phyloP scores from a whole-genome alignment of 345 rosid species.

The Schrenkiella parvula region DNA sequence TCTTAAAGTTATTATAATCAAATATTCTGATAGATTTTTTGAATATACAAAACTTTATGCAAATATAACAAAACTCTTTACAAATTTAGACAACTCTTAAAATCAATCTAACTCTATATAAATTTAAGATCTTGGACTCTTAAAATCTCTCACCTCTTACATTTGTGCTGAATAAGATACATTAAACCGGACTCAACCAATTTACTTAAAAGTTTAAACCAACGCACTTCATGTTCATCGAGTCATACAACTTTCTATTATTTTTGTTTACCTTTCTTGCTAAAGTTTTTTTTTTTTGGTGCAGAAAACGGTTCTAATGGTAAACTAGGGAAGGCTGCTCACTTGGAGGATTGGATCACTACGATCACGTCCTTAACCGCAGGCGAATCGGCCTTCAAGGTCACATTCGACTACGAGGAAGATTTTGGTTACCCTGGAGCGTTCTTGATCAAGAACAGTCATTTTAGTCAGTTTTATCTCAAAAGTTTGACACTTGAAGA shows the following conservation, averaged over 20 bases:
- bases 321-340: slow-evolving; percentile 54
- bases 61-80: no score
- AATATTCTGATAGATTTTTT: no score
- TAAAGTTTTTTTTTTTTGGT: not conserved
- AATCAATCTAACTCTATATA: no score
- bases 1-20: no score
- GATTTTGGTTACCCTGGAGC: slow-evolving; percentile 72
- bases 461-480: slow-evolving; percentile 65
- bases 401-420: slow-evolving; percentile 52
- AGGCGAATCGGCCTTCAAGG: slow-evolving; percentile 50
- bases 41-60: no score
- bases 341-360: slow-evolving; percentile 50
- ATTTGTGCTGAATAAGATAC: no score
- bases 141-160: no score
- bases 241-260: not conserved
- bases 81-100: no score
- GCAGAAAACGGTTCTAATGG: slow-evolving; percentile 41
- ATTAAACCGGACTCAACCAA: not conserved
- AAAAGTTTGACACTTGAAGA: slow-evolving; percentile 65
- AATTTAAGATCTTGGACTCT: no score
- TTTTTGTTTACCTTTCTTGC: not conserved
- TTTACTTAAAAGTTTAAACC: no score
- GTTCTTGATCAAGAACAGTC: slow-evolving; percentile 49
- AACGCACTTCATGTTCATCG: not conserved
- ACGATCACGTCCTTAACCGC: slow-evolving; percentile 31